Evolutionary conservation across 2,329 filamentous ascomycete species (phyloP), one percentile per base, ranked within the genome.

Genomic region (Leptographium flavum): DNA sequence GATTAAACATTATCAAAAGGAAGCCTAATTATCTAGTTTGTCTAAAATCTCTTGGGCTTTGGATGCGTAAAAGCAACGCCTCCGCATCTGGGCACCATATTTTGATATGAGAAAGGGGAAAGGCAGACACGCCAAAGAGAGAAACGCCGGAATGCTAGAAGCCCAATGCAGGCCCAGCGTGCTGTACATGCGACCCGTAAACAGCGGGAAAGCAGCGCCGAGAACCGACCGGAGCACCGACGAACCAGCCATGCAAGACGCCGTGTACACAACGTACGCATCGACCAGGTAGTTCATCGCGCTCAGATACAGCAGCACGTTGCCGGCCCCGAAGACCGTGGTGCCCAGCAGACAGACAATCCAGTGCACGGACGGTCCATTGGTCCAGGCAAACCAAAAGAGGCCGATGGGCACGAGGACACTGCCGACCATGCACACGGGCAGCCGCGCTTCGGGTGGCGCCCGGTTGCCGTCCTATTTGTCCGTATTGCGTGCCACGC

Each of bases 101-200:
- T 73, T 78, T 64, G 83, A 84, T 61, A 90, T 85, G 15, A 90
- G 59, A 60, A 83, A 81, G 0, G 84, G 83, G 55, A 84, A 81
- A 0, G 84, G 82, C 17, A 86, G 66, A 59, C 83, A 87, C 11
- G 70, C 71, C 4, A 87, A 58, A 0, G 82, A 74, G 3, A 90
- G 66, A 63, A 90, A 88, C 1, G 78, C 85, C 0, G 83, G 83
- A 14, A 90, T 65, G 0, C 75, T 77, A 31, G 71, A 77, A 1
- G 81, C 84, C 84, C 83, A 88, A 63, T 87, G 81, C 46, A 83
- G 79, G 40, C 83, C 81, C 3, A 82, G 67, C 45, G 68, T 63
- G 3, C 64, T 31, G 56, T 74, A 77, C 70, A 77, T 75, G 49
- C 61, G 46, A 0, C 66, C 69, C 0, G 81, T 83, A 60, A 87